phyloP scores from a whole-genome alignment of 1,284 basidiomycete genomes.

The Acaromyces ingoldii region DNA sequence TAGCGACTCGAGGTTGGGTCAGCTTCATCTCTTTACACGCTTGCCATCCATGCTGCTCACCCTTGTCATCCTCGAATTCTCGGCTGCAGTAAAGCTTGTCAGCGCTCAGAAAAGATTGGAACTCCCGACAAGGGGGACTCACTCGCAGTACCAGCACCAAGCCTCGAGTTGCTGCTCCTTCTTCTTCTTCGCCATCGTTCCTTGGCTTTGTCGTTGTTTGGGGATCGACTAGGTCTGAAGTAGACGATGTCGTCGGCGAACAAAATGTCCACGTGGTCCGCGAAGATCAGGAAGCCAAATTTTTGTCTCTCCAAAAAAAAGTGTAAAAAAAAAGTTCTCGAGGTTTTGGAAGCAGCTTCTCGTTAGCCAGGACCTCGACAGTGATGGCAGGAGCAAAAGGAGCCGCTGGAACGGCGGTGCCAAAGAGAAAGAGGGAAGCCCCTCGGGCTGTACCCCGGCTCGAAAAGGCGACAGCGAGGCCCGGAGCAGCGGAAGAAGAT shows the following conservation, averaged over 20 bases:
- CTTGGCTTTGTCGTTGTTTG: too few relatives aligned
- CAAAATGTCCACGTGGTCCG: too few relatives aligned
- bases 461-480: background rate
- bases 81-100: slow-evolving; percentile 19
- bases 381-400: background rate
- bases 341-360: background rate
- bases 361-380: background rate
- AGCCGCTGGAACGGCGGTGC: background rate
- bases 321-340: too few relatives aligned
- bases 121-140: slow-evolving; percentile 54
- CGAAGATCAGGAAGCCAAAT: too few relatives aligned
- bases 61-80: slow-evolving; percentile 51
- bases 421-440: background rate
- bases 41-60: slow-evolving; percentile 20
- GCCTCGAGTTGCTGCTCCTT: slow-evolving; percentile 53
- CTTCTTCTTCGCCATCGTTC: slow-evolving; percentile 51
- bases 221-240: too few relatives aligned
- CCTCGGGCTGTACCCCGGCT: background rate
- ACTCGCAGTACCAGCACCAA: slow-evolving; percentile 99
- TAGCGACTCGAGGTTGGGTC: slow-evolving; percentile 44
- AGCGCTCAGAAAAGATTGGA: background rate
- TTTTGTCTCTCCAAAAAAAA: too few relatives aligned
- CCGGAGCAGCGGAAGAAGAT: background rate
- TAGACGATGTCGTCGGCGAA: too few relatives aligned
- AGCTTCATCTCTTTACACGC: background rate